These are phyloP conservation scores for Paralagenidium karlingii DNA, from an alignment of 352 stramenopile species.

Conservation along the genomic window DNA sequence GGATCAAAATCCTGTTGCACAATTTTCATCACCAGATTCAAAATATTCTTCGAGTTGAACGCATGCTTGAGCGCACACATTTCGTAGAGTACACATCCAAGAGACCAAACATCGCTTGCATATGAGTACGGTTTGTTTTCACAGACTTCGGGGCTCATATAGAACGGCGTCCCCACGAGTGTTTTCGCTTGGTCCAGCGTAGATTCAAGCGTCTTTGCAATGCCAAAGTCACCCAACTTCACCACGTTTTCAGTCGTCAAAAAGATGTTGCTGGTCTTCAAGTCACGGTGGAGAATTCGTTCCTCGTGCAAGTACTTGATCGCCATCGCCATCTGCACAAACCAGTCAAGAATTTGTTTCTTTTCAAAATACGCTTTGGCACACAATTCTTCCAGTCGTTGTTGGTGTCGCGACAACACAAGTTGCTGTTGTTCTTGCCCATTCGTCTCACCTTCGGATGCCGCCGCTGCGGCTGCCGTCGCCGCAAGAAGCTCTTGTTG, in stretches of 20 bases:
- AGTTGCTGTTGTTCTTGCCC: no score
- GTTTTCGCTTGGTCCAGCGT: slow-evolving; percentile 82
- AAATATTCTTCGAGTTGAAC: slow-evolving; percentile 76
- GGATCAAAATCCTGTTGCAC: slow-evolving; percentile 64
- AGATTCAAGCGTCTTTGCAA: slow-evolving; percentile 77
- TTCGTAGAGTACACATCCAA: slow-evolving; percentile 88
- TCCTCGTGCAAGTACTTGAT: slow-evolving; percentile 91
- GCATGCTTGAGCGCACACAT: slow-evolving; percentile 74
- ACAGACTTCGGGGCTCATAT: slow-evolving; percentile 90
- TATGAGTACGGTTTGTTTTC: slow-evolving; percentile 88
- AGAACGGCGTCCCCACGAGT: slow-evolving; percentile 92
- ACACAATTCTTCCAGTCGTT: no score
- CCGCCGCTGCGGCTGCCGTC: no score
- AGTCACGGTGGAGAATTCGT: slow-evolving; percentile 85
- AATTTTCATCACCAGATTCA: slow-evolving; percentile 75
- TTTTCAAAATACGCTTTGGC: slow-evolving; percentile 46
- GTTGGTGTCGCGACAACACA: no score
- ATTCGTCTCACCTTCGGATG: background rate
- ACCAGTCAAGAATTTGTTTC: slow-evolving; percentile 66
- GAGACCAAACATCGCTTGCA: slow-evolving; percentile 87
- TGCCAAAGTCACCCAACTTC: slow-evolving; percentile 90
- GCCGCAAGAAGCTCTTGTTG: no score
- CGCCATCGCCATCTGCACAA: slow-evolving; percentile 91
- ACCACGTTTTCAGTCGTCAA: slow-evolving; percentile 74
- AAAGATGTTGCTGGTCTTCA: slow-evolving; percentile 94